phyloP scores from a whole-genome alignment of 768 basidiomycete species.

The Amylocystis lapponica region DNA sequence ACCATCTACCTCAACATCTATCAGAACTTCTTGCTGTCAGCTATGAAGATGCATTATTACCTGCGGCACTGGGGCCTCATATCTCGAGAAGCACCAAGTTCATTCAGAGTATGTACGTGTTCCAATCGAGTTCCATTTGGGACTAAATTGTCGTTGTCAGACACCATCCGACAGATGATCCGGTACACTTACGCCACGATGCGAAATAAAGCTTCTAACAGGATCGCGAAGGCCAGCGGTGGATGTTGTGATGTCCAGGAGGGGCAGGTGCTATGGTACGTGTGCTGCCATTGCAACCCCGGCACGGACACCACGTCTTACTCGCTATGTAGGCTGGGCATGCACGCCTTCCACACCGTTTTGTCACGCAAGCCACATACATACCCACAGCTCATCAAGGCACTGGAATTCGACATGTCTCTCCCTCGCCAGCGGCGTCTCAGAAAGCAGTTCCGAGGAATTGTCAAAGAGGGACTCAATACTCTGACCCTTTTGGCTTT shows the following conservation, averaged over 20 bases:
- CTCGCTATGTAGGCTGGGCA: conserved; percentile 59
- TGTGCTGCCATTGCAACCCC: conserved; percentile 1
- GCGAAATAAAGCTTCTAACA: conserved; percentile 37
- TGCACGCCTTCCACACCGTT: conserved; percentile 70
- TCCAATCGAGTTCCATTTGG: not conserved
- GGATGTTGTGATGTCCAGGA: conserved; percentile 44
- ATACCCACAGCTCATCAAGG: conserved; percentile 42
- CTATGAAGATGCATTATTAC: conserved; percentile 86
- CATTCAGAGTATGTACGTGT: conserved; percentile 42
- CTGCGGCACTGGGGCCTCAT: conserved; percentile 54
- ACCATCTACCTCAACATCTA: conserved; percentile 79
- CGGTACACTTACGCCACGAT: conserved; percentile 49
- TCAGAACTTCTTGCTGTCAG: conserved; percentile 75
- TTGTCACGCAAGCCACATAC: conserved; percentile 46
- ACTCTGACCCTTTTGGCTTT: conserved; percentile 1
- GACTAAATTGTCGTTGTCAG: no score
- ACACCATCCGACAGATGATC: conserved; percentile 56
- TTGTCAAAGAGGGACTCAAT: conserved; percentile 42
- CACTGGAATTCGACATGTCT: conserved; percentile 46
- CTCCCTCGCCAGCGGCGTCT: conserved; percentile 39
- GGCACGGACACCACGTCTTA: not conserved
- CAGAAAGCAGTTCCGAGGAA: conserved; percentile 36
- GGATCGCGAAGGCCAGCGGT: conserved; percentile 31
- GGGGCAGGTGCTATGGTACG: conserved; percentile 56
- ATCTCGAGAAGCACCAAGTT: conserved; percentile 41